Conservation (phyloP, 441 rosid species). For the Daphne laureola region DNA sequence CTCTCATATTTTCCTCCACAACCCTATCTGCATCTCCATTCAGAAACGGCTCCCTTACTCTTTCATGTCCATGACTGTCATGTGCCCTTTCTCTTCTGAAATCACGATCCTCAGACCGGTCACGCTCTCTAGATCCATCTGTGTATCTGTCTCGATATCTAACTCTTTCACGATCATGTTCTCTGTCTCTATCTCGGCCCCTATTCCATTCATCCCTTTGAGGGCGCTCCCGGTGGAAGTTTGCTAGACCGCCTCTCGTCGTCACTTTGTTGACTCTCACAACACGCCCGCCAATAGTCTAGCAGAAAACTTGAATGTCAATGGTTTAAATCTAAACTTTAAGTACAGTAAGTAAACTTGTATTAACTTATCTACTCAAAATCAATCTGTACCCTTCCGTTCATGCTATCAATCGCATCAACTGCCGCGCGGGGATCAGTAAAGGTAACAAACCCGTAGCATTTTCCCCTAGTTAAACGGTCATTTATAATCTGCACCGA, state of each 20-base stretch:
- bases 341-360: no score
- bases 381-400: constrained; percentile 60
- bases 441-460: constrained; percentile 78
- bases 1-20: constrained; percentile 29
- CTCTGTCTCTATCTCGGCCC: constrained; percentile 49
- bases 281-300: constrained; percentile 64
- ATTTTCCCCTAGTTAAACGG: constrained; percentile 61
- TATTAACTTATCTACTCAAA: background rate
- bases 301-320: constrained; percentile 22
- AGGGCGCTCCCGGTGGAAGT: constrained; percentile 27
- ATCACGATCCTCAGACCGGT: constrained; percentile 38
- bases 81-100: constrained; percentile 36
- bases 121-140: constrained; percentile 56
- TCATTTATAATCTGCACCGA: constrained; percentile 64
- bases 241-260: constrained; percentile 53
- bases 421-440: constrained; percentile 64
- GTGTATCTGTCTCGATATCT: constrained; percentile 27
- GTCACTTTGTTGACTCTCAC: constrained; percentile 78
- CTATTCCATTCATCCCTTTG: constrained; percentile 34
- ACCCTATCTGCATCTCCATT: constrained; percentile 42
- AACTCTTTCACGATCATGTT: constrained; percentile 35
- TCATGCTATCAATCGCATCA: constrained; percentile 79
- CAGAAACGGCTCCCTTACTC: constrained; percentile 29
- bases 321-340: constrained; percentile 1
- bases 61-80: constrained; percentile 34